These are phyloP conservation scores for Vanilla planifolia DNA, from an alignment of 106 monocot species.

Conservation along the genomic window DNA sequence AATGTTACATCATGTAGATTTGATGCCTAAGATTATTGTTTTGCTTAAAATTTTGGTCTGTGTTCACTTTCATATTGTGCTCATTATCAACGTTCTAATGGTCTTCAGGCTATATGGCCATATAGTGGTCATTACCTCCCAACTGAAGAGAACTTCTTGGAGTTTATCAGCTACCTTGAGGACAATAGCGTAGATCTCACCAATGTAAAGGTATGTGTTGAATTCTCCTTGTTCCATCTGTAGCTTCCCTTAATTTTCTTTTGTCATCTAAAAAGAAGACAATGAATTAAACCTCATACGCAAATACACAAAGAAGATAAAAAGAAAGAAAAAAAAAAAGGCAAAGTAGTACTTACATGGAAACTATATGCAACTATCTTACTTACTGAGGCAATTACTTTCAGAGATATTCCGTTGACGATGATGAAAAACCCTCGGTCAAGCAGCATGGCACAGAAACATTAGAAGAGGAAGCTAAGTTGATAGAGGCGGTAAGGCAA, in stretches of 20 bases:
- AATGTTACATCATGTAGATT: too few species aligned
- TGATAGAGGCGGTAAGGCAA: neutral
- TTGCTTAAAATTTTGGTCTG: neutral
- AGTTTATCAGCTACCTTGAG: conserved; percentile 59
- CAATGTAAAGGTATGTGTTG: conserved; percentile 80
- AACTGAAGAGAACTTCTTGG: conserved; percentile 84
- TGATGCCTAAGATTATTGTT: neutral
- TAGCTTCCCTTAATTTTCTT: too few species aligned
- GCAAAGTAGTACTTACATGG: too few species aligned
- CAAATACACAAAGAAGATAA: too few species aligned
- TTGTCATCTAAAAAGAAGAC: too few species aligned
- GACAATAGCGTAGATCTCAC: conserved; percentile 62
- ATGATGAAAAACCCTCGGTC: conserved; percentile 32
- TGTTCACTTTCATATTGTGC: too few species aligned
- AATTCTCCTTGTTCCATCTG: too few species aligned
- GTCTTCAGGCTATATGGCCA: conserved; percentile 54
- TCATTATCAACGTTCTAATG: neutral
- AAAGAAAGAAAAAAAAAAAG: too few species aligned
- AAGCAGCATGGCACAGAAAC: neutral
- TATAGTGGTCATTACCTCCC: conserved; percentile 90
- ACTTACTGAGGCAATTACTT: too few species aligned
- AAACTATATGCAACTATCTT: too few species aligned
- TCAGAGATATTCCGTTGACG: conserved; percentile 37
- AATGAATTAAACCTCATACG: too few species aligned
- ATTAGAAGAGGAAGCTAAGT: neutral